phyloP scores from a whole-genome alignment of 2,329 filamentous ascomycete genomes.

The Sclerotinia glacialis region DNA sequence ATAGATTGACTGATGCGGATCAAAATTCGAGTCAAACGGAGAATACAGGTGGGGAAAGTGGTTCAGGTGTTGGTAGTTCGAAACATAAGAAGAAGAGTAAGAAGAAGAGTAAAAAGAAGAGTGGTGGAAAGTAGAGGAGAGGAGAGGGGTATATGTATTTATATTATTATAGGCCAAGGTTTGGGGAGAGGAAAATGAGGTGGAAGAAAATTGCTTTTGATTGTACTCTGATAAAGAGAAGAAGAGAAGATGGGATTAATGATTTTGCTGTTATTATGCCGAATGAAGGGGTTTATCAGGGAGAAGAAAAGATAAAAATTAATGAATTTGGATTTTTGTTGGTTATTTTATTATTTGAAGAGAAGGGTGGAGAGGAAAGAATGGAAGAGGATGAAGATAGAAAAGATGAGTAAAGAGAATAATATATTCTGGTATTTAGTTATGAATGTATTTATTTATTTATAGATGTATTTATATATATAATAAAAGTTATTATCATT shows the following conservation, averaged over 20 bases:
- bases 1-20: constrained; percentile 4
- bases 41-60: background rate
- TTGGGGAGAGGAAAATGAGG: background rate
- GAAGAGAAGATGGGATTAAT: constrained; percentile 7
- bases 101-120: constrained; percentile 15
- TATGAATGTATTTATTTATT: background rate
- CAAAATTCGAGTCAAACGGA: constrained; percentile 7
- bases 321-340: constrained; percentile 6
- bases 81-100: constrained; percentile 10
- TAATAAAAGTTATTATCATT: constrained; percentile 8
- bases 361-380: no score
- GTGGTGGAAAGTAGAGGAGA: background rate
- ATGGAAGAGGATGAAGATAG: background rate
- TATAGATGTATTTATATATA: background rate
- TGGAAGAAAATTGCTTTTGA: background rate
- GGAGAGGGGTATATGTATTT: background rate
- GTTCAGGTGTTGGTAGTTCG: background rate
- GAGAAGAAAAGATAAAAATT: background rate
- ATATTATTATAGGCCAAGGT: background rate
- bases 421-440: background rate
- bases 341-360: background rate
- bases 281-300: background rate
- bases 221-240: background rate
- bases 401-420: background rate
- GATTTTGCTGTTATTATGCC: background rate